Conservation (phyloP, 805 yeast species). For the Teunomyces lycoperdinae region DNA sequence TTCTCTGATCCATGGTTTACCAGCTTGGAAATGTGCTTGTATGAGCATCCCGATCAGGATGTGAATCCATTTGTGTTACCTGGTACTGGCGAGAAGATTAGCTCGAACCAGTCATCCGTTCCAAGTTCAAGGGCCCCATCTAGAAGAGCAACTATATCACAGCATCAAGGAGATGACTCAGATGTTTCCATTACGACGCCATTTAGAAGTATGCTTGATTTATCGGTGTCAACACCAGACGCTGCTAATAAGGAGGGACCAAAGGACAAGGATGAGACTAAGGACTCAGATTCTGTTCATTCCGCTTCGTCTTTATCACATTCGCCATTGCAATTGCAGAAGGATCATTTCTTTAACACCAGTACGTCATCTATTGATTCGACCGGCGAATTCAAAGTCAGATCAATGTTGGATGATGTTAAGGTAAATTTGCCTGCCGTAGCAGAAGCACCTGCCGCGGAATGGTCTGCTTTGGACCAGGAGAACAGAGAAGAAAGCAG, state of each 20-base stretch:
- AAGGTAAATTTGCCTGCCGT: constrained; percentile 5
- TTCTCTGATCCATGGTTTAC: constrained; percentile 66
- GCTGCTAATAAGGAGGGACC: constrained; percentile 2
- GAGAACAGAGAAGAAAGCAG: constrained; percentile 2
- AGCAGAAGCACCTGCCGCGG: neutral
- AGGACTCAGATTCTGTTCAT: constrained; percentile 17
- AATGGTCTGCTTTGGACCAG: constrained; percentile 4
- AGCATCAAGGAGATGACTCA: constrained; percentile 9
- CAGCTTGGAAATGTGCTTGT: constrained; percentile 56
- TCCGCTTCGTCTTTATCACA: constrained; percentile 25
- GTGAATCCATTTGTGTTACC: constrained; percentile 35
- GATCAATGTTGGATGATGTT: constrained; percentile 8
- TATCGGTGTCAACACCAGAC: constrained; percentile 6
- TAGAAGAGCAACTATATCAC: constrained; percentile 21
- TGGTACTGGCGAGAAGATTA: constrained; percentile 18
- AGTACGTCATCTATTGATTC: constrained; percentile 1
- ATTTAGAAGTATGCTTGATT: constrained; percentile 39
- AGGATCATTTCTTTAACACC: constrained; percentile 6
- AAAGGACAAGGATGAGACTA: constrained; percentile 4
- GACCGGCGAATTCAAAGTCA: neutral
- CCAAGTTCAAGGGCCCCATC: constrained; percentile 29
- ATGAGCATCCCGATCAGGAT: constrained; percentile 44
- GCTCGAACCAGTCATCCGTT: constrained; percentile 12
- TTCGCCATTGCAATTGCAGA: constrained; percentile 16
- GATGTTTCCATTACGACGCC: constrained; percentile 23